These are phyloP conservation scores for Monoraphidium neglectum DNA, from an alignment of 139 green algal genomes.

Conservation along the genomic window DNA sequence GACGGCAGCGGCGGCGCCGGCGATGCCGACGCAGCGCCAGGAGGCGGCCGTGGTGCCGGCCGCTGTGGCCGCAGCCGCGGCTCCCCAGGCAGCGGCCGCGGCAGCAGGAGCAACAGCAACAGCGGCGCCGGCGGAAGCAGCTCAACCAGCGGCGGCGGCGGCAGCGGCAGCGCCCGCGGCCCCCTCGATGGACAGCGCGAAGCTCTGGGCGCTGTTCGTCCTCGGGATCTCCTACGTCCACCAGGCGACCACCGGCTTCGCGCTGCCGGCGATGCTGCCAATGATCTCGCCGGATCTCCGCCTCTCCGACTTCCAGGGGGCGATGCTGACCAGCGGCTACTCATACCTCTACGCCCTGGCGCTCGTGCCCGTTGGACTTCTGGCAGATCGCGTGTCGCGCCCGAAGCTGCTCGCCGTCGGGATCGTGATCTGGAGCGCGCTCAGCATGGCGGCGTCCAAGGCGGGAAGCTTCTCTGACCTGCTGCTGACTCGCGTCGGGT, in stretches of 20 bases:
- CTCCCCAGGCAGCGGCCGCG: background rate
- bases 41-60: too few species aligned
- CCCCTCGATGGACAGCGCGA: conserved; percentile 32
- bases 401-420: conserved; percentile 75
- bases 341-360: conserved; percentile 80
- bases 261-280: conserved; percentile 79
- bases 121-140: background rate
- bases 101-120: conserved; percentile 1
- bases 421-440: conserved; percentile 65
- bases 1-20: background rate
- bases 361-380: conserved; percentile 78
- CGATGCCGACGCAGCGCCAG: background rate
- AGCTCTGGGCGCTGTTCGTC: conserved; percentile 74
- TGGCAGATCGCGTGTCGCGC: conserved; percentile 69
- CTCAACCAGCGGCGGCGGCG: background rate
- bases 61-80: background rate
- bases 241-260: conserved; percentile 77
- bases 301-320: conserved; percentile 69
- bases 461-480: conserved; percentile 60
- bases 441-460: conserved; percentile 67
- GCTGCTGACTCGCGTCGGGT: conserved; percentile 68
- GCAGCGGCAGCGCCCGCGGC: background rate
- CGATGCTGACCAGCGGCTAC: conserved; percentile 53
- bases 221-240: conserved; percentile 82
- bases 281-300: conserved; percentile 78